Base-by-base conservation (phyloP, 306 rosid genomes). In the Prunus campanulata region DNA sequence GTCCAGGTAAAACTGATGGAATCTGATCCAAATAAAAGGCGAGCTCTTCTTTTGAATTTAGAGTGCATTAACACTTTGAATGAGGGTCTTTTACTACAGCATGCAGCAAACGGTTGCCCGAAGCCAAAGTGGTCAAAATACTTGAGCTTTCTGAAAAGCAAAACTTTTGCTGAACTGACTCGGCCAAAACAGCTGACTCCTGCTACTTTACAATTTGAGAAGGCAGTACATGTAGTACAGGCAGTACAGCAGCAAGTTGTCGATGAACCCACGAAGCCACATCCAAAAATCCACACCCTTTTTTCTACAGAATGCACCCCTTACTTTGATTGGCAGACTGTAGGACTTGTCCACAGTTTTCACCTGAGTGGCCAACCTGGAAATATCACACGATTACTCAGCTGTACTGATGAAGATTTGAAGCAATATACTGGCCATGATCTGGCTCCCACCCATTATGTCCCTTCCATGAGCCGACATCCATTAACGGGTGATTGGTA, bases 401-500 rank as follows among this genome's bases (percentile, higher is more conserved):
- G 99, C 91, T 95, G 99, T 82, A 84, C 95, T 0, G 91, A 87
- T 49, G 91, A 89, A 71, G 96, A 89, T 81, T 86, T 95, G 72
- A 77, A 76, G 83, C 70, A 86, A 70, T 95, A 95, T 78, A 77
- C 87, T 75, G 99, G 97, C 77, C 88, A 81, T 73, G 91, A 95
- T 77, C 87, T 95, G 70, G 99, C 97, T 77, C 97, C 97, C 48
- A 95, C 99, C n/a, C 99, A 95, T 83, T 85, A 90, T 75, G 97
- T 95, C 57, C 99, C 97, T 74, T 95, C 97, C 67, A 92, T 95
- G 99, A 95, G 88, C 77, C 90, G 75, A 70, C 99, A 95, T 84
- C 99, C 99, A 56, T 78, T 95, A 67, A 92, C 99, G 7, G 99
- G 91, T 80, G 99, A 95, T 85, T 95, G 99, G 97, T 95, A 95